Evolutionary conservation across 2,329 filamentous ascomycete species (phyloP).

Genomic region (Fusarium coffeatum): DNA sequence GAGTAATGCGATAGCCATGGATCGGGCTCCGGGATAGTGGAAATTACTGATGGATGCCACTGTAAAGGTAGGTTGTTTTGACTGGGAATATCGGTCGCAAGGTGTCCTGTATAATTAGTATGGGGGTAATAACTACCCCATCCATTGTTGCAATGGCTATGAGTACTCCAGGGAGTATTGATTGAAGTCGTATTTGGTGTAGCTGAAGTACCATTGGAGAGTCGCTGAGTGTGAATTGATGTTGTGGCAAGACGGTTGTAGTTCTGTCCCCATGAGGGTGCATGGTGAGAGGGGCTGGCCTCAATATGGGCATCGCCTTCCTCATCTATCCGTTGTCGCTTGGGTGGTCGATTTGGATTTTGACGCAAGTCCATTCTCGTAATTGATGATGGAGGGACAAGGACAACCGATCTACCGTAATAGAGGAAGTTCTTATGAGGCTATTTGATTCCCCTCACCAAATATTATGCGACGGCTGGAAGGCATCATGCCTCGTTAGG

Average conservation of each 20-base stretch:
- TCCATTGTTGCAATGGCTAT: not conserved
- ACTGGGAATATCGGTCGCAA: not conserved
- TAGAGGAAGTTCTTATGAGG: not conserved
- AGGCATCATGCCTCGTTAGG: not conserved
- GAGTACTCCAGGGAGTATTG: not conserved
- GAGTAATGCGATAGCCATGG: fast-evolving
- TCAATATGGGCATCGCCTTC: not conserved
- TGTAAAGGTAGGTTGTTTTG: fast-evolving
- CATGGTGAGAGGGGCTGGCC: too few relatives aligned
- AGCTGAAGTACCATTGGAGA: not conserved
- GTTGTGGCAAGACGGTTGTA: not conserved
- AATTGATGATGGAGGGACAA: not conserved
- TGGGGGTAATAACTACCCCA: fast-evolving
- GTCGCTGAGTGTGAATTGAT: fast-evolving
- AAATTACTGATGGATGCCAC: fast-evolving
- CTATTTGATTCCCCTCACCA: too few relatives aligned
- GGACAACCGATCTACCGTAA: not conserved
- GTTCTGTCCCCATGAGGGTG: not conserved
- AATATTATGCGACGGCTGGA: too few relatives aligned
- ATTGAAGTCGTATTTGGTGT: fast-evolving
- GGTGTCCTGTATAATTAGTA: not conserved
- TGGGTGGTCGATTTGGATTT: not conserved
- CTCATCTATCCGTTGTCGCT: not conserved
- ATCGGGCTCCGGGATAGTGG: fast-evolving
- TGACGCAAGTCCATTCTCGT: not conserved